Evolutionary conservation across 1,284 basidiomycete species (phyloP).

Genomic region (Tilletia walkeri): DNA sequence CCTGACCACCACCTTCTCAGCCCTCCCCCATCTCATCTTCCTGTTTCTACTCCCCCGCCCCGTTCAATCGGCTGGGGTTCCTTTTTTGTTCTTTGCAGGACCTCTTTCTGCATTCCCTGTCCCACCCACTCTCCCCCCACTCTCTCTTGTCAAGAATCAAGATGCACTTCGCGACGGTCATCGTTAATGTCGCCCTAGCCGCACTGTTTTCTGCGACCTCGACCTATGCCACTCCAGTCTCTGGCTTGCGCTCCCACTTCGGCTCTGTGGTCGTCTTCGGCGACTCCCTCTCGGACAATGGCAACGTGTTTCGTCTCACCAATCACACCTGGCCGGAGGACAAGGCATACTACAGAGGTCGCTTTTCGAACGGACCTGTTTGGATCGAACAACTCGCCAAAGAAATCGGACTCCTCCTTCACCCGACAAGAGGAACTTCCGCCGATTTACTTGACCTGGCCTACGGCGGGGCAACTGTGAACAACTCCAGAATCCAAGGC

Average conservation of each 20-base stretch:
- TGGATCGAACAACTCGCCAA: slow-evolving; percentile 34
- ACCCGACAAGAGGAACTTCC: too few relatives aligned
- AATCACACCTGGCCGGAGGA: slow-evolving; percentile 35
- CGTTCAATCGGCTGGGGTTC: too few relatives aligned
- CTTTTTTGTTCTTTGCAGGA: too few relatives aligned
- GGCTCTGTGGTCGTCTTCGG: slow-evolving; percentile 30
- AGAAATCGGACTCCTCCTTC: slow-evolving; percentile 3
- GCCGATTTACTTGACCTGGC: slow-evolving; percentile 25
- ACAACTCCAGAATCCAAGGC: slow-evolving; percentile 29
- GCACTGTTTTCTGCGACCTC: background rate
- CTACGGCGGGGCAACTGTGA: slow-evolving; percentile 34
- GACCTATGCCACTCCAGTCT: background rate
- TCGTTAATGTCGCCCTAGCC: background rate
- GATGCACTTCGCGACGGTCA: background rate
- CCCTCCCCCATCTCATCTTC: too few relatives aligned
- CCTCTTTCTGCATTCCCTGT: too few relatives aligned
- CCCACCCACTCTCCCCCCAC: background rate
- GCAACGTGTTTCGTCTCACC: slow-evolving; percentile 31
- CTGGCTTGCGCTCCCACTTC: background rate
- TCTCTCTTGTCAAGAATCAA: background rate
- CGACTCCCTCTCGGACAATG: slow-evolving; percentile 37
- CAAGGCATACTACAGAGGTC: slow-evolving; percentile 30
- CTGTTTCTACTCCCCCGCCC: too few relatives aligned
- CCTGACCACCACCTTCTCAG: too few relatives aligned
- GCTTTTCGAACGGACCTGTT: slow-evolving; percentile 33